Evolutionary conservation across 2,329 filamentous ascomycete species (phyloP).

Genomic region (Biscogniauxia marginata): DNA sequence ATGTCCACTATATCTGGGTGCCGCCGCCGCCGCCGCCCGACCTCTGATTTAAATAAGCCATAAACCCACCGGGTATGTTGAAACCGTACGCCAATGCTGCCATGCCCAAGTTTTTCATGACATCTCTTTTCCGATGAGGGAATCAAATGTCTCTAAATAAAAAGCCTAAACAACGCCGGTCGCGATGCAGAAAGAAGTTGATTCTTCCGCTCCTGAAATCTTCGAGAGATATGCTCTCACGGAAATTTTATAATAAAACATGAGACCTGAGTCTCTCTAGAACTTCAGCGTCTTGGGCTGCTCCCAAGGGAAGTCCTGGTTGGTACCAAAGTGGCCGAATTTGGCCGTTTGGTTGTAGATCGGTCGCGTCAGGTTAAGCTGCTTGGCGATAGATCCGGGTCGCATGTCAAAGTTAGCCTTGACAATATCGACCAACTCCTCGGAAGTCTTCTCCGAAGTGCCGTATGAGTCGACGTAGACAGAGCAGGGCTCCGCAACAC

Average conservation of each 20-base stretch:
- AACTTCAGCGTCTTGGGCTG: constrained; percentile 92
- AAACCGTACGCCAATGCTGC: constrained; percentile 40
- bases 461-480: constrained; percentile 98
- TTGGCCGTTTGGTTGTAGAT: constrained; percentile 99
- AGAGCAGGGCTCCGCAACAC: constrained; percentile 95
- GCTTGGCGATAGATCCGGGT: constrained; percentile 97
- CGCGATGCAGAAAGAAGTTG: constrained; percentile 41
- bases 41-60: not conserved
- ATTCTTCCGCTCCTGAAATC: constrained; percentile 35
- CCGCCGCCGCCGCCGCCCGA: too few relatives aligned
- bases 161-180: constrained; percentile 34
- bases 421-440: constrained; percentile 95
- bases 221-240: constrained; percentile 26
- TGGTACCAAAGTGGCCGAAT: constrained; percentile 97
- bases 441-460: constrained; percentile 83
- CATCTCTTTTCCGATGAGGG: constrained; percentile 36
- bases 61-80: constrained; percentile 33
- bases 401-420: constrained; percentile 95
- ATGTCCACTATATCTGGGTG: not conserved
- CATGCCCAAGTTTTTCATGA: constrained; percentile 34
- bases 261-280: constrained; percentile 49
- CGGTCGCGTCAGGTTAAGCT: constrained; percentile 90
- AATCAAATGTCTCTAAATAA: constrained; percentile 35
- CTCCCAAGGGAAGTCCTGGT: constrained; percentile 98
- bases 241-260: constrained; percentile 31